Percentiles rank a stretch among this genome's conserved stretches.
These are phyloP conservation scores for Lathyrus oleraceus DNA, from an alignment of 306 rosid genomes.

Conservation along the genomic window DNA sequence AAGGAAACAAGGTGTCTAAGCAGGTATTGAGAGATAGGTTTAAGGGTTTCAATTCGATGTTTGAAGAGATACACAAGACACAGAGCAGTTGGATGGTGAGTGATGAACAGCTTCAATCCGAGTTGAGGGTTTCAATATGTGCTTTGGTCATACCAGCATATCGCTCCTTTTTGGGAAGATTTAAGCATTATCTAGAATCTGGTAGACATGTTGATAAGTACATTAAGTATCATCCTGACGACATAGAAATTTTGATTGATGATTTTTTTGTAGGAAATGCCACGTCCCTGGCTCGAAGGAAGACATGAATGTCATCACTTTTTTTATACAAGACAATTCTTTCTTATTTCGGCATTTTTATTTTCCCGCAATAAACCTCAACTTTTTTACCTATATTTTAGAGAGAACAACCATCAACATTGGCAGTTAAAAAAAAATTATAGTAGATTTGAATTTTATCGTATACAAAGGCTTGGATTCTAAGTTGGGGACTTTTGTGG, in stretches of 20 bases:
- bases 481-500: too few species aligned
- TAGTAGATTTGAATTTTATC: too few species aligned
- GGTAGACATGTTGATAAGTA: conserved; percentile 65
- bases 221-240: conserved; percentile 79
- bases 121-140: conserved; percentile 68
- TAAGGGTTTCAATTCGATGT: conserved; percentile 63
- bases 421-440: too few species aligned
- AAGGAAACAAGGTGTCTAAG: conserved; percentile 56
- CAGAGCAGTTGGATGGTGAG: conserved; percentile 79
- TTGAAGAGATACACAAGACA: conserved; percentile 74
- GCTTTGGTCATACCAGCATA: conserved; percentile 83
- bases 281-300: conserved; percentile 46
- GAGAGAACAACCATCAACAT: too few species aligned
- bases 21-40: conserved; percentile 69
- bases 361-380: too few species aligned
- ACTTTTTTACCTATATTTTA: too few species aligned
- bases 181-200: conserved; percentile 61
- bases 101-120: conserved; percentile 82
- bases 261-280: conserved; percentile 67
- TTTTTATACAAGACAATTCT: background rate
- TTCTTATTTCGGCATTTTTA: background rate
- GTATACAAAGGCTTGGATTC: too few species aligned
- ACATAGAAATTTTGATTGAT: conserved; percentile 69
- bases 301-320: background rate
- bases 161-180: conserved; percentile 69